Base-by-base conservation (phyloP, 495 filamentous ascomycete species). In the Sporormia fimetaria region DNA sequence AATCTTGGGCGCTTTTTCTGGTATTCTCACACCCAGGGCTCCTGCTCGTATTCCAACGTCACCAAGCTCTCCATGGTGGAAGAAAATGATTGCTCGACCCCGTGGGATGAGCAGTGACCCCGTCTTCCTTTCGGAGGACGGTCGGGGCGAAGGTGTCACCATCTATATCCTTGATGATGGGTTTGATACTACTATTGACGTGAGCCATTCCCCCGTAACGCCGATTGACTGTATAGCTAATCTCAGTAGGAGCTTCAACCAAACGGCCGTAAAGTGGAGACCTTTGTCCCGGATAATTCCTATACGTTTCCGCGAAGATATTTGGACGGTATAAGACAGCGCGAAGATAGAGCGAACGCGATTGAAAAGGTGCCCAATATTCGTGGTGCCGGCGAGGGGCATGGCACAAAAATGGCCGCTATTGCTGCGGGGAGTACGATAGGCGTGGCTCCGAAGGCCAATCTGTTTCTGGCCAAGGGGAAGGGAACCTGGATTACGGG, bases 31-130 rank as follows among this genome's bases (percentile, higher is more conserved):
- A n/a, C n/a, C n/a, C n/a, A n/a, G n/a, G n/a, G n/a, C n/a, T n/a
- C n/a, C n/a, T n/a, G n/a, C n/a, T 3, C 11, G 18, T 11, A 22
- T 37, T 16, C 2, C 5, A 7, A 23, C 10, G 38, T n/a, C n/a
- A n/a, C n/a, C n/a, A n/a, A n/a, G n/a, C n/a, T n/a, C 38, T 12
- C 38, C 38, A 4, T 41, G 12, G 2, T 41, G 38, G 38, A 41
- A 41, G 17, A 41, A 41, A 29, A 41, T 41, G 38, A 32, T 41
- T 2, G 31, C 38, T 7, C 4, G 27, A 8, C 28, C 17, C 3
- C 38, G 27, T 14, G 4, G 14, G 21, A 8, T n/a, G 6, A 24
- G 4, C 10, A 15, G 27, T 4, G 26, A 41, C 33, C 38, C 38
- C 3, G 6, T 21, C 3, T 33, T 4, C 15, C 4, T n/a, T 11